Evolutionary conservation across 2,329 filamentous ascomycete species (phyloP).

Genomic region (Albifimbria verrucaria): DNA sequence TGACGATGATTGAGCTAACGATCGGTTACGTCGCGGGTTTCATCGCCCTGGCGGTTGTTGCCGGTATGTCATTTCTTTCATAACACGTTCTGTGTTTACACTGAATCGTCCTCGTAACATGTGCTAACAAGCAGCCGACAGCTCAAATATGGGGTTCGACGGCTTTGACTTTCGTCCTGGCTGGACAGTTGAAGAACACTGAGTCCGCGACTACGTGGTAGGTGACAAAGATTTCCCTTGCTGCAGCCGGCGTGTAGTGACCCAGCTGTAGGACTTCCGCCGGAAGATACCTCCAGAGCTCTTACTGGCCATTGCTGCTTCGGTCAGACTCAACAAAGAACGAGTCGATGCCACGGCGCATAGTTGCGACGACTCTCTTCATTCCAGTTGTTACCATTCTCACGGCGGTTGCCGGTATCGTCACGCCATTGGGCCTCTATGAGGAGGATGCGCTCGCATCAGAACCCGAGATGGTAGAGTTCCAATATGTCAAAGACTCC

Average conservation of each 20-base stretch:
- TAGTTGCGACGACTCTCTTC: conserved; percentile 10
- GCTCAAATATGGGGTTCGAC: conserved; percentile 34
- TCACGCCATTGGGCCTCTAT: conserved; percentile 43
- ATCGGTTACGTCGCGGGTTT: background rate
- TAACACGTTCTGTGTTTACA: too few relatives aligned
- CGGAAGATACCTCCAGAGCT: conserved; percentile 28
- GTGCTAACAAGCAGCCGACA: conserved; percentile 8
- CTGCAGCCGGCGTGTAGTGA: background rate
- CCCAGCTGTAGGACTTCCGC: conserved; percentile 12
- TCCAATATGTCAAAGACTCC: conserved; percentile 33
- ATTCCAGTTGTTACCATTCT: conserved; percentile 26
- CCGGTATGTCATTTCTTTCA: background rate
- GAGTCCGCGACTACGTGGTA: conserved; percentile 36
- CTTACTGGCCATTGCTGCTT: conserved; percentile 39
- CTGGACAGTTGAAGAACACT: conserved; percentile 29
- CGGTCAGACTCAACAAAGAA: conserved; percentile 30
- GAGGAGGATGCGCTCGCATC: conserved; percentile 19
- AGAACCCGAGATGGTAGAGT: conserved; percentile 13
- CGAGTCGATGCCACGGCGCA: conserved; percentile 23
- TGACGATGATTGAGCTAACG: background rate
- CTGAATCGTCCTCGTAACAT: background rate
- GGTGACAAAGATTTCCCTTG: background rate
- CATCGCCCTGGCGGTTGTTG: background rate
- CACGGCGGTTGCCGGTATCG: conserved; percentile 36
- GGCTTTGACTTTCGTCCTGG: conserved; percentile 30